Percentiles rank a stretch among this genome's conserved stretches.
Conservation (phyloP, 345 rosid species). For the Aquilaria malaccensis region DNA sequence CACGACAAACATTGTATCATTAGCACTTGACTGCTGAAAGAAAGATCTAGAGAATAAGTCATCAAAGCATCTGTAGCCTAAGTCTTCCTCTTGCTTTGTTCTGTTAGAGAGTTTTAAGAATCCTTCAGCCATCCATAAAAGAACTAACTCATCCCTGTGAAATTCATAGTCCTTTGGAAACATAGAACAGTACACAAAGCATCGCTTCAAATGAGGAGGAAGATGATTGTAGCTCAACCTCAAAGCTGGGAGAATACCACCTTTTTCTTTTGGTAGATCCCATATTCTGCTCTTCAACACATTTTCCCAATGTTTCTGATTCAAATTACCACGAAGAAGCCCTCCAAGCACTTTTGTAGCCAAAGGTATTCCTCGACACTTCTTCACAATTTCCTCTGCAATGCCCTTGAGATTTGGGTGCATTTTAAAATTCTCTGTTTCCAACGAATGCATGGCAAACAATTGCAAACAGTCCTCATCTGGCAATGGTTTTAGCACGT, state of each 20-base stretch:
- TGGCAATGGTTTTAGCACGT: slow-evolving; percentile 2
- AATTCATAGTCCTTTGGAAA: slow-evolving; percentile 15
- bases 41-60: slow-evolving; percentile 10
- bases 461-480: slow-evolving; percentile 12
- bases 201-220: not conserved
- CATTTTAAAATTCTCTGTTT: not conserved
- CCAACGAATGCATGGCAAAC: slow-evolving; percentile 14
- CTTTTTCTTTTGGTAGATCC: not conserved
- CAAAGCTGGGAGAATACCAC: slow-evolving; percentile 2
- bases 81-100: slow-evolving; percentile 2
- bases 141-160: slow-evolving; percentile 9
- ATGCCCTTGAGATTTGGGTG: not conserved
- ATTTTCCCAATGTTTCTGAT: slow-evolving; percentile 2
- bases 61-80: slow-evolving; percentile 3
- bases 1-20: slow-evolving; percentile 10
- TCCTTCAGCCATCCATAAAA: slow-evolving; percentile 28
- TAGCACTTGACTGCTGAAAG: slow-evolving; percentile 2
- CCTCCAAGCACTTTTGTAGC: slow-evolving; percentile 15
- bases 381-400: slow-evolving; percentile 10
- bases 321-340: not conserved
- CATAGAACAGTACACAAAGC: slow-evolving; percentile 11
- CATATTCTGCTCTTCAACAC: slow-evolving; percentile 11
- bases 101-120: not conserved
- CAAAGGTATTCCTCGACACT: slow-evolving; percentile 16
- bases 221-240: slow-evolving; percentile 19